These are phyloP conservation scores for Tubosaeta sp. DNA, from an alignment of 768 basidiomycete species.

Conservation along the genomic window DNA sequence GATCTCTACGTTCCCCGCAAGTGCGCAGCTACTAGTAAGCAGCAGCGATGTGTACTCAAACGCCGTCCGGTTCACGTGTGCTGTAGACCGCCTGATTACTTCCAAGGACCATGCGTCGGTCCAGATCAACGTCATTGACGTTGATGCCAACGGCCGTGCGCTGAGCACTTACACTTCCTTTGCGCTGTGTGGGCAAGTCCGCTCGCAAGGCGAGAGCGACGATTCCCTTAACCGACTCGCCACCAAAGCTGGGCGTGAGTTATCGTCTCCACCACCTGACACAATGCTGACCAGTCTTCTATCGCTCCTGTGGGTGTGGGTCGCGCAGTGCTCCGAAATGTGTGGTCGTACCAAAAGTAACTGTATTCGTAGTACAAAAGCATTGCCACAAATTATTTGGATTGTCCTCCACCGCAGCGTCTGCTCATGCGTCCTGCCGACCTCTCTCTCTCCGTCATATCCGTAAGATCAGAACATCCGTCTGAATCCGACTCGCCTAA, in stretches of 20 bases:
- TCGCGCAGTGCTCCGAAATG: conserved; percentile 82
- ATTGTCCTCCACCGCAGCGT: not conserved
- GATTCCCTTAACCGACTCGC: conserved; percentile 96
- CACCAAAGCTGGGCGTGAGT: conserved; percentile 91
- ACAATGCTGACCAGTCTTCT: conserved; percentile 7
- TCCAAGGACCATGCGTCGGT: conserved; percentile 99
- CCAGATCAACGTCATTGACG: conserved; percentile 92
- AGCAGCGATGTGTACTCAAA: not conserved
- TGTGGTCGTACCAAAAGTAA: conserved; percentile 95
- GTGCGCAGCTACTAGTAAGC: conserved; percentile 94
- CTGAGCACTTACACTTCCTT: conserved; percentile 81
- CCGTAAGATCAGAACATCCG: conserved; percentile 33
- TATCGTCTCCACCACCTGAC: not conserved
- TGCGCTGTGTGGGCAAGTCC: conserved; percentile 90
- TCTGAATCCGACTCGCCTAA: conserved; percentile 3
- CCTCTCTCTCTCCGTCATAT: conserved; percentile 46
- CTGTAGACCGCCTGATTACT: conserved; percentile 90
- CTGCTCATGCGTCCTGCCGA: conserved; percentile 10
- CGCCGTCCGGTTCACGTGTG: not conserved
- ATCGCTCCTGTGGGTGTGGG: not conserved
- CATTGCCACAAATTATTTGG: conserved; percentile 19
- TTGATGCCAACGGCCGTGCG: conserved; percentile 85
- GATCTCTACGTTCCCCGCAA: conserved; percentile 99
- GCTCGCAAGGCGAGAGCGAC: conserved; percentile 94
- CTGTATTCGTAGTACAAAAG: conserved; percentile 10